phyloP scores from a whole-genome alignment of 768 basidiomycete species.

The Amanita rubescens region DNA sequence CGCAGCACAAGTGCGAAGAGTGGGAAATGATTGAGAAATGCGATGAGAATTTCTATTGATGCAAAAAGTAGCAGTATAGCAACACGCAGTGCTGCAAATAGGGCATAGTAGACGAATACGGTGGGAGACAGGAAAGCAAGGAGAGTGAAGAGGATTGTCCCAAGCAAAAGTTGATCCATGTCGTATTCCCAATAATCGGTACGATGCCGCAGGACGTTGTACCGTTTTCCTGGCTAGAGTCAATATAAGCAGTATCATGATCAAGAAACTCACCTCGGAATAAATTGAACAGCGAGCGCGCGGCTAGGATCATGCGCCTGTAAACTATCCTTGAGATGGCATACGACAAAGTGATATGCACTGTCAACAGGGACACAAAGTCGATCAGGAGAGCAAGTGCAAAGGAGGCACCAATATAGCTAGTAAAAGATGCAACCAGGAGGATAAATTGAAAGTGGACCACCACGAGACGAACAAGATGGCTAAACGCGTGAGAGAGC shows the following conservation, averaged over 20 bases:
- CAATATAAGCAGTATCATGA: background rate
- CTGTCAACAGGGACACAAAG: slow-evolving; percentile 54
- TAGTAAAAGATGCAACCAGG: slow-evolving; percentile 25
- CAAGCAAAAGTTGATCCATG: slow-evolving; percentile 90
- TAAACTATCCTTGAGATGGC: slow-evolving; percentile 55
- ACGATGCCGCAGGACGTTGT: slow-evolving; percentile 81
- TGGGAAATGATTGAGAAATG: slow-evolving; percentile 89
- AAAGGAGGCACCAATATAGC: slow-evolving; percentile 52
- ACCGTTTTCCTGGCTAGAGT: slow-evolving; percentile 54
- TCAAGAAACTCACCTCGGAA: slow-evolving; percentile 49
- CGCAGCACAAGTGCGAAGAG: slow-evolving; percentile 83
- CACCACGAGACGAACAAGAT: background rate
- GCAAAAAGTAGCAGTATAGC: slow-evolving; percentile 54
- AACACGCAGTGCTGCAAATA: slow-evolving; percentile 59
- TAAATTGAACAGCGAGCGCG: slow-evolving; percentile 76
- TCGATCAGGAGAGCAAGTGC: slow-evolving; percentile 63
- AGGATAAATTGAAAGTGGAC: slow-evolving; percentile 14
- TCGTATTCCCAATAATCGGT: slow-evolving; percentile 89
- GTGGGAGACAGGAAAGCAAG: slow-evolving; percentile 81
- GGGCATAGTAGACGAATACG: slow-evolving; percentile 73
- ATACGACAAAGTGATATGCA: slow-evolving; percentile 70
- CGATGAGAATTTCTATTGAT: slow-evolving; percentile 53
- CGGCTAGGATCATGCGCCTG: slow-evolving; percentile 46
- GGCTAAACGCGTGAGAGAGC: slow-evolving; percentile 2
- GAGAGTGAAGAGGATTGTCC: slow-evolving; percentile 83